Percentiles rank a stretch among this genome's conserved stretches.
Conservation (phyloP, 768 basidiomycete species). For the Amanita exitialis region DNA sequence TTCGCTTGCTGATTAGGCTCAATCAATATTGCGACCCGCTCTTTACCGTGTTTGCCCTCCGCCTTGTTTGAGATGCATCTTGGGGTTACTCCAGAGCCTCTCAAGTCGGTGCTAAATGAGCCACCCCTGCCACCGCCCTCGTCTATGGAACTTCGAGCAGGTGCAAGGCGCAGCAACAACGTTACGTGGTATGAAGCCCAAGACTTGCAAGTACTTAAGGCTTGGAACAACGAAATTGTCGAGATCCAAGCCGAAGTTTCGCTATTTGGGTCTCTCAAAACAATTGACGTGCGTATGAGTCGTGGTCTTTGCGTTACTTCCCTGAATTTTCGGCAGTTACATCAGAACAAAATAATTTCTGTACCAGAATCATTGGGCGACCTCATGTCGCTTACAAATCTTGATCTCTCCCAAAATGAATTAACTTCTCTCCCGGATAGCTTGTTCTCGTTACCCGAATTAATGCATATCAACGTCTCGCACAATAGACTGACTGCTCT, state of each 20-base stretch:
- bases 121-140: constrained; percentile 31
- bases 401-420: constrained; percentile 70
- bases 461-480: constrained; percentile 59
- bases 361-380: constrained; percentile 64
- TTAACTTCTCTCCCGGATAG: constrained; percentile 53
- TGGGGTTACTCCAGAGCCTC: constrained; percentile 58
- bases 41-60: constrained; percentile 63
- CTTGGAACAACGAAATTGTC: constrained; percentile 70
- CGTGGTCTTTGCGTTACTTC: not conserved
- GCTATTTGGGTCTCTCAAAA: constrained; percentile 75
- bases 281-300: constrained; percentile 52
- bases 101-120: constrained; percentile 56
- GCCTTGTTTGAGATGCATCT: constrained; percentile 76
- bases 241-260: constrained; percentile 79
- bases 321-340: constrained; percentile 37
- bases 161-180: constrained; percentile 28
- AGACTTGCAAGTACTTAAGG: constrained; percentile 67
- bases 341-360: constrained; percentile 55
- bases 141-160: constrained; percentile 19
- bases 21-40: constrained; percentile 68
- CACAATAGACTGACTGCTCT: constrained; percentile 55
- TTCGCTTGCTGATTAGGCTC: constrained; percentile 38
- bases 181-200: constrained; percentile 79
- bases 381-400: constrained; percentile 49
- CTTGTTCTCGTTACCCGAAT: constrained; percentile 58